Evolutionary conservation across 2,329 filamentous ascomycete genomes (phyloP).

Genomic region (Bipolaris zeicola): DNA sequence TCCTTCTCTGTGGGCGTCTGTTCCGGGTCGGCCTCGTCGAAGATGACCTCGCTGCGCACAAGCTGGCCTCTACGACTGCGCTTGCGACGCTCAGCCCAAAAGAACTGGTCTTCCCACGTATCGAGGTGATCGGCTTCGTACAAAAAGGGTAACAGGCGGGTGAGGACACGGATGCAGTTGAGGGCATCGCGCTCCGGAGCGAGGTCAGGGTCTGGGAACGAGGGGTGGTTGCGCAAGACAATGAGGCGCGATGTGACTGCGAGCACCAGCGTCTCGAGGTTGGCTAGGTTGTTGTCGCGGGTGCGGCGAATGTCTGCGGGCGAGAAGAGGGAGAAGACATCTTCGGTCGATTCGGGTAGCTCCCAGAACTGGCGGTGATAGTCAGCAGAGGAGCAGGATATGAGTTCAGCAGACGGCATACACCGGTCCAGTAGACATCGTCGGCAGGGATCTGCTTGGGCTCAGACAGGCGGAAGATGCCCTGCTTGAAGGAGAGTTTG

Average conservation of each 20-base stretch:
- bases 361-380: conserved; percentile 79
- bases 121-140: conserved; percentile 87
- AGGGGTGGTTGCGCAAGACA: conserved; percentile 82
- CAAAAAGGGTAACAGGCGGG: conserved; percentile 84
- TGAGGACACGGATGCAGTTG: conserved; percentile 92
- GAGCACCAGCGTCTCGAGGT: conserved; percentile 86
- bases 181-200: conserved; percentile 85
- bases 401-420: conserved; percentile 53
- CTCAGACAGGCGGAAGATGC: conserved; percentile 95
- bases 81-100: conserved; percentile 80
- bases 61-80: conserved; percentile 51
- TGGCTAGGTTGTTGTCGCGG: conserved; percentile 81
- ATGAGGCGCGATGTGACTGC: conserved; percentile 83
- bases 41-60: conserved; percentile 73
- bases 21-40: conserved; percentile 72
- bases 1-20: conserved; percentile 52
- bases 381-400: conserved; percentile 22
- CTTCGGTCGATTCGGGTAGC: conserved; percentile 91
- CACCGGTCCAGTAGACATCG: conserved; percentile 91
- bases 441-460: conserved; percentile 84
- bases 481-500: conserved; percentile 98
- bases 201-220: conserved; percentile 84
- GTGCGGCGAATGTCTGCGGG: conserved; percentile 79
- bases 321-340: conserved; percentile 95
- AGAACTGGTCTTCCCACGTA: conserved; percentile 90